phyloP scores from a whole-genome alignment of 305 asterid genomes.

The Rubia peregrina region DNA sequence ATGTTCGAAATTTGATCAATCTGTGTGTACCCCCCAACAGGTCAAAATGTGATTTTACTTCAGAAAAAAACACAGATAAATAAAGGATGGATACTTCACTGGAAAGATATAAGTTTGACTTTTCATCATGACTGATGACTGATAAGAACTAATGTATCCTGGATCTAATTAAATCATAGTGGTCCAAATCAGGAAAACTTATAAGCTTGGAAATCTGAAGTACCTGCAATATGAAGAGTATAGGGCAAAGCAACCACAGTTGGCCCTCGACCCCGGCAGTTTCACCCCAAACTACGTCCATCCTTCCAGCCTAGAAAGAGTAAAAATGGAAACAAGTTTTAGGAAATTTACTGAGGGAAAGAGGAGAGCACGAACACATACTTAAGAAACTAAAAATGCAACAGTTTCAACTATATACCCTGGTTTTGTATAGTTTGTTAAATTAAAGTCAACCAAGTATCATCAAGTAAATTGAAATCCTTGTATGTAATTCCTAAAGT shows the following conservation, averaged over 20 bases:
- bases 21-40: neutral
- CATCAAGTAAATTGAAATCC: neutral
- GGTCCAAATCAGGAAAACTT: neutral
- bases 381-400: neutral
- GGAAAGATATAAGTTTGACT: neutral
- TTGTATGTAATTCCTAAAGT: neutral
- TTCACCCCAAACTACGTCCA: conserved; percentile 99
- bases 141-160: neutral
- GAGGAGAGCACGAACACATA: neutral
- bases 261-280: conserved; percentile 99
- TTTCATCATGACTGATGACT: neutral
- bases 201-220: neutral
- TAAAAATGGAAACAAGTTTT: conserved; percentile 5
- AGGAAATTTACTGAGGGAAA: neutral
- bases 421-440: neutral
- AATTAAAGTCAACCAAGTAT: neutral
- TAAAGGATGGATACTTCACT: neutral
- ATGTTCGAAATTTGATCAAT: too few relatives aligned
- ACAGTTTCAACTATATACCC: neutral
- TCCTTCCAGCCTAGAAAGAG: conserved; percentile 78
- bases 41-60: neutral
- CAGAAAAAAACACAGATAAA: neutral
- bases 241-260: conserved; percentile 63
- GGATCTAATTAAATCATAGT: neutral
- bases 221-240: conserved; percentile 88